These are phyloP conservation scores for Plasmodium cynomolgi DNA, from an alignment of 169 alveolate species.

Conservation along the genomic window DNA sequence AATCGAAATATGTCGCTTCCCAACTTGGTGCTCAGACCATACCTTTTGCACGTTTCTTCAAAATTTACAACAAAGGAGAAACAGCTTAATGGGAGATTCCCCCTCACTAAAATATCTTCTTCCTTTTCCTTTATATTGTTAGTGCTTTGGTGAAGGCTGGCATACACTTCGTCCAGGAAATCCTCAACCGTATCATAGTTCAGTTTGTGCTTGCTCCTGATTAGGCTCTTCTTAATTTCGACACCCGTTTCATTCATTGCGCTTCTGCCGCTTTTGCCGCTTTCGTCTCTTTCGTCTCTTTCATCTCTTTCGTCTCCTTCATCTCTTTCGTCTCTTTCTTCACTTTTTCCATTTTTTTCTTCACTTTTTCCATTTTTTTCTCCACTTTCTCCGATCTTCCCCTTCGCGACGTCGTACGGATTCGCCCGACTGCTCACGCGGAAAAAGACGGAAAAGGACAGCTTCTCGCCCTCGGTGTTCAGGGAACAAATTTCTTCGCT, in stretches of 20 bases:
- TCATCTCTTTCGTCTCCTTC: neutral
- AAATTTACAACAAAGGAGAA: conserved; percentile 9
- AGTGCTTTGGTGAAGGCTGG: neutral
- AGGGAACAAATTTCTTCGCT: conserved; percentile 91
- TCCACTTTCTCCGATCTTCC: neutral
- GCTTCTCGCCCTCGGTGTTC: conserved; percentile 87
- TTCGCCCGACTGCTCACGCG: conserved; percentile 36
- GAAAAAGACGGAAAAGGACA: conserved; percentile 89
- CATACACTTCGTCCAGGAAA: conserved; percentile 41
- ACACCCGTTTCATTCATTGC: neutral
- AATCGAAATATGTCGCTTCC: conserved; percentile 69
- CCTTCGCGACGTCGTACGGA: conserved; percentile 16
- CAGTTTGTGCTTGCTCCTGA: conserved; percentile 26
- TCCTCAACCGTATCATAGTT: conserved; percentile 48
- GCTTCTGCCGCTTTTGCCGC: neutral
- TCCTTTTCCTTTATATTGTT: neutral
- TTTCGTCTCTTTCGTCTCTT: neutral
- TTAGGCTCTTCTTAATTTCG: conserved; percentile 19
- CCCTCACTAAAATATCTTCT: conserved; percentile 30
- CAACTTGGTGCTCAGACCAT: conserved; percentile 12
- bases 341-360: too few relatives aligned
- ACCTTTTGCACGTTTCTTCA: conserved; percentile 13
- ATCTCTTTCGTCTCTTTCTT: neutral
- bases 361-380: neutral
- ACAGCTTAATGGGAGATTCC: neutral